A percentile compares a stretch with the other conserved stretches of the same genome.
These are phyloP conservation scores for Artomyces pyxidatus DNA, from an alignment of 768 basidiomycete species.

Conservation along the genomic window DNA sequence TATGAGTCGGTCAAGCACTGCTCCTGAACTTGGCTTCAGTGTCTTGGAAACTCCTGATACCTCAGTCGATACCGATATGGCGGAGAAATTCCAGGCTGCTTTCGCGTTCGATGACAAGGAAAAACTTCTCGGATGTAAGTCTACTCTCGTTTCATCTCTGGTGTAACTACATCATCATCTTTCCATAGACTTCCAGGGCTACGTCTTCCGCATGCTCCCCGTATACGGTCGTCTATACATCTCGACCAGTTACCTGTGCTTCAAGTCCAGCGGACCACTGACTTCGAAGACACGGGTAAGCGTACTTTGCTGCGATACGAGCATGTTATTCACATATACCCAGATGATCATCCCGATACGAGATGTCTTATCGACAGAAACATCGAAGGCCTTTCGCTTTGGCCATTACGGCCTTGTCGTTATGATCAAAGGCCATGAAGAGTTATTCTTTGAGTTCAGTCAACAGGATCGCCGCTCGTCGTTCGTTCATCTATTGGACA, in stretches of 20 bases:
- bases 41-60: slow-evolving; percentile 70
- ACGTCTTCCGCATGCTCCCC: slow-evolving; percentile 84
- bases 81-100: slow-evolving; percentile 67
- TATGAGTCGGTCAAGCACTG: slow-evolving; percentile 13
- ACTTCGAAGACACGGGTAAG: slow-evolving; percentile 75
- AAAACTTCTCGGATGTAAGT: slow-evolving; percentile 79
- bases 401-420: slow-evolving; percentile 85
- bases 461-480: slow-evolving; percentile 73
- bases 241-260: slow-evolving; percentile 90
- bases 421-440: slow-evolving; percentile 93
- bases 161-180: slow-evolving; percentile 5
- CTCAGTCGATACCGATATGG: slow-evolving; percentile 49
- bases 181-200: slow-evolving; percentile 76
- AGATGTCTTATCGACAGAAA: slow-evolving; percentile 80
- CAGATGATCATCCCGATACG: slow-evolving; percentile 94
- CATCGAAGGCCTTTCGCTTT: slow-evolving; percentile 80
- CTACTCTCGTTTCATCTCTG: not conserved
- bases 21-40: slow-evolving; percentile 44
- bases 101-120: slow-evolving; percentile 92
- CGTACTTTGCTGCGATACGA: not conserved
- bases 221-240: slow-evolving; percentile 83
- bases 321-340: not conserved
- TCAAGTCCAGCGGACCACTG: slow-evolving; percentile 80
- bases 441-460: slow-evolving; percentile 92
- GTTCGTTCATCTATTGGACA: slow-evolving; percentile 67